phyloP scores from a whole-genome alignment of 768 basidiomycete genomes.

The Tricholomella constricta region DNA sequence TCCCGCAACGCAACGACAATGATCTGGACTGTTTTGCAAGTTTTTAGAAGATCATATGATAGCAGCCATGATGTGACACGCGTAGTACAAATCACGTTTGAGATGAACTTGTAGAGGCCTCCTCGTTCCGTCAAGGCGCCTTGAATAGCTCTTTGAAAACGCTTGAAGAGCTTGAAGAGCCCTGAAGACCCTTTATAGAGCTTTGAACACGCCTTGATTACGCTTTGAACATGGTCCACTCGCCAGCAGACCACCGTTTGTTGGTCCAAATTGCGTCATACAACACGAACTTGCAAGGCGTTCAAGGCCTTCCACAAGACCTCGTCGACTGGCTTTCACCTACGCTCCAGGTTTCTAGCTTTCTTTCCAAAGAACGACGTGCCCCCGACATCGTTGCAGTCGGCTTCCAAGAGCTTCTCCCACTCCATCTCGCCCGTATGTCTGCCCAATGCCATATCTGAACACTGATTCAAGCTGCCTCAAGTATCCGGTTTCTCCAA shows the following conservation, averaged over 20 bases:
- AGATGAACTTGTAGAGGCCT: no score
- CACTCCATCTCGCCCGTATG: slow-evolving; percentile 84
- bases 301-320: slow-evolving; percentile 74
- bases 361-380: slow-evolving; percentile 61
- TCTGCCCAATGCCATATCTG: slow-evolving; percentile 20
- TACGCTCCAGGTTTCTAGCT: slow-evolving; percentile 72
- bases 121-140: no score
- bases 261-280: slow-evolving; percentile 86
- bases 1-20: no score
- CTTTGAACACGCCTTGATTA: no score
- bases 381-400: slow-evolving; percentile 89
- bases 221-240: background rate
- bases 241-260: slow-evolving; percentile 32
- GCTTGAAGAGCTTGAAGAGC: no score
- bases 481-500: slow-evolving; percentile 79
- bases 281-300: slow-evolving; percentile 88
- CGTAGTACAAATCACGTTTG: no score
- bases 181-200: no score
- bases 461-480: slow-evolving; percentile 7
- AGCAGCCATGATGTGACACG: no score
- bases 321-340: slow-evolving; percentile 92
- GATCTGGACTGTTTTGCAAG: no score
- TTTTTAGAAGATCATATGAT: no score
- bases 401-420: slow-evolving; percentile 92
- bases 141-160: no score